These are phyloP conservation scores for Cylindrotheca closterium DNA, from an alignment of 108 stramenopile genomes.

Conservation along the genomic window DNA sequence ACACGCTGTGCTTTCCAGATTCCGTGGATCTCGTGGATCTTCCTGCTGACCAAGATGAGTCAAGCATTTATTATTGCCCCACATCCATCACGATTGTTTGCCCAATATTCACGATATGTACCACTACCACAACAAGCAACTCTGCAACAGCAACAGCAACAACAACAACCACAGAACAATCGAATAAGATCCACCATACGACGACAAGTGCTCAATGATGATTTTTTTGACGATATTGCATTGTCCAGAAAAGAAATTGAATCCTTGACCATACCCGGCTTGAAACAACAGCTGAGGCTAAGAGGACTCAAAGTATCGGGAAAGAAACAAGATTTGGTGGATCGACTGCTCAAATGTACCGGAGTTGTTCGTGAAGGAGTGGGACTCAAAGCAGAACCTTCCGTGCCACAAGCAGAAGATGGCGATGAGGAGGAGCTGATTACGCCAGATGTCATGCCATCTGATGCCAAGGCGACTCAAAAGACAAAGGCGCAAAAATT, in stretches of 20 bases:
- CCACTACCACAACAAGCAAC: too few species aligned
- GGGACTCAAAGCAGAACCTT: too few species aligned
- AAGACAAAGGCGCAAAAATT: slow-evolving; percentile 40
- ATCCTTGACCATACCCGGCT: slow-evolving; percentile 61
- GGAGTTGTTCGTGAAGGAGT: neutral
- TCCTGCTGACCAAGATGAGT: too few species aligned
- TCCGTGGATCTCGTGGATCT: too few species aligned
- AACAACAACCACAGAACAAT: neutral
- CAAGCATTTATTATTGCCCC: too few species aligned
- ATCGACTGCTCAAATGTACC: slow-evolving; percentile 46
- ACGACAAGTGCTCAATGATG: slow-evolving; percentile 1
- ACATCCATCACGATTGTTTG: too few species aligned
- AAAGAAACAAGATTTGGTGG: slow-evolving; percentile 64
- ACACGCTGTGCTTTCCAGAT: too few species aligned
- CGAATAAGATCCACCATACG: neutral
- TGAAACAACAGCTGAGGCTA: slow-evolving; percentile 80
- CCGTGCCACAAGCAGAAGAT: neutral
- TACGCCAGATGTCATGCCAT: neutral
- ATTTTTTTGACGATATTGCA: slow-evolving; percentile 25
- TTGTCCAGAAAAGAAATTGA: slow-evolving; percentile 37
- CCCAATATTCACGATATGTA: too few species aligned
- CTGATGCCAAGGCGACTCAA: neutral
- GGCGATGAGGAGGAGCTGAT: neutral
- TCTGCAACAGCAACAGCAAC: too few species aligned
- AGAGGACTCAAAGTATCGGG: slow-evolving; percentile 70